Evolutionary conservation across 2,329 filamentous ascomycete species (phyloP).

Genomic region (Emergomyces africanus): DNA sequence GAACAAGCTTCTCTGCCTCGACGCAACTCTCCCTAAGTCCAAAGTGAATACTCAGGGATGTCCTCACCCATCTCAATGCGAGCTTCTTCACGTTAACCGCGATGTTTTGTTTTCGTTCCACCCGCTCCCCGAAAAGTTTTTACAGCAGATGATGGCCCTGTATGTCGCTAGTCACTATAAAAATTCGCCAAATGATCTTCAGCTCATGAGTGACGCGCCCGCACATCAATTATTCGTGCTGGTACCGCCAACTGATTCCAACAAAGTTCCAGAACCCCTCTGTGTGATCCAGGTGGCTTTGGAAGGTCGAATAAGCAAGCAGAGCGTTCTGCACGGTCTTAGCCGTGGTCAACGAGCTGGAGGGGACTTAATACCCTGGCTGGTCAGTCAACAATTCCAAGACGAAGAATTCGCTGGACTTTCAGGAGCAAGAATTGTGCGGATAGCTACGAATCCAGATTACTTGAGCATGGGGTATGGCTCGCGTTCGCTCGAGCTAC

Average conservation of each 20-base stretch:
- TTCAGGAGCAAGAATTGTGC: slow-evolving; percentile 81
- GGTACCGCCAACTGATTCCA: slow-evolving; percentile 66
- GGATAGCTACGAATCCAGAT: slow-evolving; percentile 93
- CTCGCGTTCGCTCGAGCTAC: slow-evolving; percentile 70
- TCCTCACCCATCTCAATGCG: slow-evolving; percentile 81
- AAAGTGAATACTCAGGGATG: slow-evolving; percentile 62
- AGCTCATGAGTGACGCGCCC: slow-evolving; percentile 94
- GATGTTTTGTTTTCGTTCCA: slow-evolving; percentile 98
- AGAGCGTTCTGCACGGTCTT: slow-evolving; percentile 81
- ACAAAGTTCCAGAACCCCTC: slow-evolving; percentile 77
- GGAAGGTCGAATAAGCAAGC: slow-evolving; percentile 86
- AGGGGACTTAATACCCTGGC: slow-evolving; percentile 93
- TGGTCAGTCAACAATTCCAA: slow-evolving; percentile 95
- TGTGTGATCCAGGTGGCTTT: slow-evolving; percentile 90
- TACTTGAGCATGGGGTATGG: slow-evolving; percentile 91
- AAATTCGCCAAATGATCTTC: slow-evolving; percentile 95
- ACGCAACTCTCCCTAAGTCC: slow-evolving; percentile 74
- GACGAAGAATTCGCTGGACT: slow-evolving; percentile 91
- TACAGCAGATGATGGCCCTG: slow-evolving; percentile 95
- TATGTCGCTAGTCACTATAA: slow-evolving; percentile 98
- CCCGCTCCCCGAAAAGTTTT: slow-evolving; percentile 88
- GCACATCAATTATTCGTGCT: slow-evolving; percentile 94
- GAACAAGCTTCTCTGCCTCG: slow-evolving; percentile 83
- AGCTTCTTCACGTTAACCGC: slow-evolving; percentile 86
- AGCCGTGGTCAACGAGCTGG: slow-evolving; percentile 79